A percentile compares a stretch with the other conserved stretches of the same genome.
Evolutionary conservation across 768 basidiomycete species (phyloP).

Genomic region (Kondoa subrosea): DNA sequence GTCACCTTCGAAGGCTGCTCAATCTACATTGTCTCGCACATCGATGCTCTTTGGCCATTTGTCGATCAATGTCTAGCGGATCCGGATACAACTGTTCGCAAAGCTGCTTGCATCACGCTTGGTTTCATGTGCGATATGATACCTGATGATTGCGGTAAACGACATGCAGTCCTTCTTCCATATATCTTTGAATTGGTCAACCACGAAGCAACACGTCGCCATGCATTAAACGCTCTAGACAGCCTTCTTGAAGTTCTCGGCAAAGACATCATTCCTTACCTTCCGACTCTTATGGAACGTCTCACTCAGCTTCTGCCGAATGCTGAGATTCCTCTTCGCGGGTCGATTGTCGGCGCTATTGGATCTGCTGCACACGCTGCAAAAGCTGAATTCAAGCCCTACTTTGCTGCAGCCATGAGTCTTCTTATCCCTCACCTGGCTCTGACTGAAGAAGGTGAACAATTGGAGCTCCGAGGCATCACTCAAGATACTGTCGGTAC

Average conservation of each 20-base stretch:
- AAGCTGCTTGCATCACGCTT: constrained; percentile 88
- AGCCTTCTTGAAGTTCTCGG: constrained; percentile 80
- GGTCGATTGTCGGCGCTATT: constrained; percentile 91
- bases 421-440: constrained; percentile 74
- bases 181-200: constrained; percentile 80
- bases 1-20: constrained; percentile 93
- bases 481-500: constrained; percentile 99
- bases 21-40: constrained; percentile 89
- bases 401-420: constrained; percentile 81
- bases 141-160: constrained; percentile 72
- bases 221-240: constrained; percentile 94
- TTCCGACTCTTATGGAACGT: constrained; percentile 84
- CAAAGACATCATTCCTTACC: constrained; percentile 76
- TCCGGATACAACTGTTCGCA: constrained; percentile 64
- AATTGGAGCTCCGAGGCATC: constrained; percentile 84
- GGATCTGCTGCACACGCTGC: constrained; percentile 96
- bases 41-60: constrained; percentile 81
- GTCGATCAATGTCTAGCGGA: constrained; percentile 78
- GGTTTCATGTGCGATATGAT: constrained; percentile 96
- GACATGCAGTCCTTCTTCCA: constrained; percentile 66
- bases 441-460: constrained; percentile 72
- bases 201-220: constrained; percentile 66
- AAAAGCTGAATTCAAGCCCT: constrained; percentile 72
- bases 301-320: constrained; percentile 70
- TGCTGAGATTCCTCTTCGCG: constrained; percentile 71